Evolutionary conservation across 2,329 filamentous ascomycete genomes (phyloP).

Genomic region (Botrytis hyacinthi): DNA sequence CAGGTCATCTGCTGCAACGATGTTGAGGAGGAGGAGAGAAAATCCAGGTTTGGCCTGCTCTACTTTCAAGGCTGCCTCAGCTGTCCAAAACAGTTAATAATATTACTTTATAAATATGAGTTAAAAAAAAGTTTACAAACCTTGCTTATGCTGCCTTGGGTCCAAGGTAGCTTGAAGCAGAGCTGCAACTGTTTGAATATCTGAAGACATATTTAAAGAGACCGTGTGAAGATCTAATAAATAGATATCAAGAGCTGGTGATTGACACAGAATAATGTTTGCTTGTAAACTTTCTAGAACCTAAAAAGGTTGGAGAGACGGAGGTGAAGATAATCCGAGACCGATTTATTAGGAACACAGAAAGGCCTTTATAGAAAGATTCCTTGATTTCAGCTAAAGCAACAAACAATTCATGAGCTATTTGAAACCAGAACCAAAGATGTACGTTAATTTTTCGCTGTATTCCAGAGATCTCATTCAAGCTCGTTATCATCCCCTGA

Average conservation of each 20-base stretch:
- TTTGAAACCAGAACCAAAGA: slow-evolving; percentile 13
- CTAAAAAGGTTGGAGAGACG: slow-evolving; percentile 17
- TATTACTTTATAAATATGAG: slow-evolving; percentile 30
- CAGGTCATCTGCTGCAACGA: slow-evolving; percentile 73
- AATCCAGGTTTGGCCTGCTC: slow-evolving; percentile 84
- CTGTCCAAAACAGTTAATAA: slow-evolving; percentile 47
- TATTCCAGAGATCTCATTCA: neutral
- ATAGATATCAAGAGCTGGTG: slow-evolving; percentile 10
- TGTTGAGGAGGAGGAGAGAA: slow-evolving; percentile 83
- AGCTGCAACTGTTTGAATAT: slow-evolving; percentile 67
- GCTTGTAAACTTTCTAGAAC: slow-evolving; percentile 20
- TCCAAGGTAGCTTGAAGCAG: slow-evolving; percentile 90
- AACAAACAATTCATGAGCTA: slow-evolving; percentile 16
- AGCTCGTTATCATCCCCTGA: neutral
- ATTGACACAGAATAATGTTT: slow-evolving; percentile 22
- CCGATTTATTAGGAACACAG: neutral
- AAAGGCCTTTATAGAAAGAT: slow-evolving; percentile 11
- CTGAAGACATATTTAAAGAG: slow-evolving; percentile 53
- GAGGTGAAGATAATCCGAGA: slow-evolving; percentile 17
- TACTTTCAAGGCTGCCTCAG: slow-evolving; percentile 74
- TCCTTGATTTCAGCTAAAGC: slow-evolving; percentile 10
- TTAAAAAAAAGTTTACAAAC: slow-evolving; percentile 50
- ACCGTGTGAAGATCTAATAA: slow-evolving; percentile 12
- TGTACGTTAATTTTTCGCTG: slow-evolving; percentile 4
- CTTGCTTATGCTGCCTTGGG: slow-evolving; percentile 83